Percentiles rank a stretch among this genome's conserved stretches.
phyloP scores from a whole-genome alignment of 495 filamentous ascomycete species.

The Bombardia bombarda region DNA sequence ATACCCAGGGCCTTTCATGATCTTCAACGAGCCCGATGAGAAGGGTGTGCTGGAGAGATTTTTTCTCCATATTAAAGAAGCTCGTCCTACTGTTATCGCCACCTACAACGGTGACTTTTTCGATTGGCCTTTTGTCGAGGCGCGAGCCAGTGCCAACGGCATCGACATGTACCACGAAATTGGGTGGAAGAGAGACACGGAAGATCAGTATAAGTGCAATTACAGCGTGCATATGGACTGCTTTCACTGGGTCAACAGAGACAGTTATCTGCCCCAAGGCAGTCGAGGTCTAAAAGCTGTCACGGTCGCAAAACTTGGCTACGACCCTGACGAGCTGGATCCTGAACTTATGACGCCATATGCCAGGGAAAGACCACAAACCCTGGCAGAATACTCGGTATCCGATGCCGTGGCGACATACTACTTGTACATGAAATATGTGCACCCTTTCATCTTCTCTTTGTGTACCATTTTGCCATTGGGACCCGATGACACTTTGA shows the following conservation, averaged over 20 bases:
- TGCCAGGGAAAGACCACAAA: conserved; percentile 86
- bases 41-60: conserved; percentile 83
- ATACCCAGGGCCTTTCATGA: conserved; percentile 88
- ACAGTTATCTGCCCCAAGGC: conserved; percentile 95
- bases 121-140: conserved; percentile 98
- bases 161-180: conserved; percentile 99
- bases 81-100: conserved; percentile 89
- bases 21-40: conserved; percentile 97
- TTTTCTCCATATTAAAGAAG: conserved; percentile 91
- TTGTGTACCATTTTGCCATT: conserved; percentile 94
- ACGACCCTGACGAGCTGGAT: conserved; percentile 96
- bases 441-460: conserved; percentile 98
- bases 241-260: conserved; percentile 97
- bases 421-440: conserved; percentile 99
- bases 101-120: conserved; percentile 99
- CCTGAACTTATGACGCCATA: conserved; percentile 97
- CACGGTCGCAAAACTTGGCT: conserved; percentile 93
- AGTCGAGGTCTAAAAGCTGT: conserved; percentile 97
- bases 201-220: conserved; percentile 91
- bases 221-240: conserved; percentile 99
- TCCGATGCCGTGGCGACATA: conserved; percentile 99
- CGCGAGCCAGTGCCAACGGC: conserved; percentile 83
- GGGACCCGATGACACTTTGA: conserved; percentile 81
- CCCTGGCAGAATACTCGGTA: conserved; percentile 93
- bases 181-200: conserved; percentile 87